Evolutionary conservation across 768 basidiomycete genomes (phyloP).

Genomic region (Dioszegia hungarica): DNA sequence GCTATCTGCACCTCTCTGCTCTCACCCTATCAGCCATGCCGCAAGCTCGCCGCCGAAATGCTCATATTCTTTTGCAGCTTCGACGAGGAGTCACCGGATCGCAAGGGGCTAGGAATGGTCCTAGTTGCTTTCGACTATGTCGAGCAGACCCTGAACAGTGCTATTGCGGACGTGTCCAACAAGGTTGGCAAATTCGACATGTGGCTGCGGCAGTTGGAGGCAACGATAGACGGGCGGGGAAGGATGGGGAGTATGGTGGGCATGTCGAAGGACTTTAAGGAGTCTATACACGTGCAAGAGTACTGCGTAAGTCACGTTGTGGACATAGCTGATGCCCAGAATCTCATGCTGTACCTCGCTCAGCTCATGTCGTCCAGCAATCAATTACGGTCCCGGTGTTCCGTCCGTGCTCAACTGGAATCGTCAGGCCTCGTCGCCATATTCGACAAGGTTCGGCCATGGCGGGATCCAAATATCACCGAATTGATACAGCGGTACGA

Average conservation of each 20-base stretch:
- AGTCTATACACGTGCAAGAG: slow-evolving; percentile 53
- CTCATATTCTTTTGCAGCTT: slow-evolving; percentile 68
- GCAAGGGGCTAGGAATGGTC: slow-evolving; percentile 59
- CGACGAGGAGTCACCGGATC: slow-evolving; percentile 54
- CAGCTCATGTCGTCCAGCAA: slow-evolving; percentile 18
- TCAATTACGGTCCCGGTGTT: slow-evolving; percentile 52
- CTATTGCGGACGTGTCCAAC: slow-evolving; percentile 21
- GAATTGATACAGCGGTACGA: slow-evolving; percentile 63
- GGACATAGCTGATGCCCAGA: background rate
- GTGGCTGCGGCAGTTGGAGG: slow-evolving; percentile 82
- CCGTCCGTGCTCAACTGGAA: slow-evolving; percentile 86
- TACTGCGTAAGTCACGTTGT: slow-evolving; percentile 42
- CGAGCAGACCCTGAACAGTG: slow-evolving; percentile 28
- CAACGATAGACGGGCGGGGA: slow-evolving; percentile 72
- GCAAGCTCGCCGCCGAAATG: slow-evolving; percentile 73
- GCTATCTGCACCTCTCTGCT: slow-evolving; percentile 78
- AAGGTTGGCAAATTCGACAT: slow-evolving; percentile 60
- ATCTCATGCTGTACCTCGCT: slow-evolving; percentile 24
- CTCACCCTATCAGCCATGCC: slow-evolving; percentile 70
- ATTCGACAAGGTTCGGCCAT: slow-evolving; percentile 62
- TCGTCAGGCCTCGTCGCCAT: slow-evolving; percentile 73
- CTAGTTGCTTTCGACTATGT: slow-evolving; percentile 63
- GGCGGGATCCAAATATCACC: slow-evolving; percentile 63
- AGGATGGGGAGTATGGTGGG: slow-evolving; percentile 95
- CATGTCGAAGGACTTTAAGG: slow-evolving; percentile 79